A percentile compares a stretch with the other conserved stretches of the same genome.
Evolutionary conservation across 345 rosid genomes (phyloP).

Genomic region (Eucalyptus erythrocorys): DNA sequence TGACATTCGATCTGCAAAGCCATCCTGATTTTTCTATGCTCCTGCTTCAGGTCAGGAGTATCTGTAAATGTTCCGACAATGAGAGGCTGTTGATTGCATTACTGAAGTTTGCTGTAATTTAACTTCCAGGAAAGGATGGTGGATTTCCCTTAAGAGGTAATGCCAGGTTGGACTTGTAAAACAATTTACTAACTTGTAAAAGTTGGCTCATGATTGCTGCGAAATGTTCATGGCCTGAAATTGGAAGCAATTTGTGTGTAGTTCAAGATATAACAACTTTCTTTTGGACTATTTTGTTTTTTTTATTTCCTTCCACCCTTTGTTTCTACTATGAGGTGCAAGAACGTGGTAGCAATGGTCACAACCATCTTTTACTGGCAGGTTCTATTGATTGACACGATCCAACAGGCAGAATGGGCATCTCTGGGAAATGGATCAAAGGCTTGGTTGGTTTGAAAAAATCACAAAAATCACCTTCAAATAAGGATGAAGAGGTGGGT

Average conservation of each 20-base stretch:
- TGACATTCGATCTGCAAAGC: background rate
- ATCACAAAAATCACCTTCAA: conserved; percentile 51
- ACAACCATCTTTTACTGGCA: background rate
- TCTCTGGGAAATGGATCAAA: conserved; percentile 84
- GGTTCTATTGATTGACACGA: background rate
- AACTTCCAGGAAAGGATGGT: background rate
- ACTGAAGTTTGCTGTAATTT: background rate
- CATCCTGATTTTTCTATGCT: background rate
- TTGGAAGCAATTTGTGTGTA: background rate
- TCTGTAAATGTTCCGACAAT: background rate
- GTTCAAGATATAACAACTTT: background rate
- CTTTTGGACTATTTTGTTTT: background rate
- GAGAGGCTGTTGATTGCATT: background rate
- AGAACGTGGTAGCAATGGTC: background rate
- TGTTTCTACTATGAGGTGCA: background rate
- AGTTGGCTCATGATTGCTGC: background rate
- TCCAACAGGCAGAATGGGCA: conserved; percentile 42
- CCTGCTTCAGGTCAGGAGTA: background rate
- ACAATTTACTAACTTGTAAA: background rate
- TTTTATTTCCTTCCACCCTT: background rate
- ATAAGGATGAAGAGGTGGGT: conserved; percentile 52
- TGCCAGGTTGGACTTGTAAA: background rate
- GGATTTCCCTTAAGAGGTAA: background rate
- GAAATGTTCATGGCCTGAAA: background rate
- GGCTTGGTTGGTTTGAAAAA: conserved; percentile 70